Evolutionary conservation across 352 stramenopile species (phyloP), one percentile per base, ranked within the genome.

Genomic region (Phytophthora sojae): DNA sequence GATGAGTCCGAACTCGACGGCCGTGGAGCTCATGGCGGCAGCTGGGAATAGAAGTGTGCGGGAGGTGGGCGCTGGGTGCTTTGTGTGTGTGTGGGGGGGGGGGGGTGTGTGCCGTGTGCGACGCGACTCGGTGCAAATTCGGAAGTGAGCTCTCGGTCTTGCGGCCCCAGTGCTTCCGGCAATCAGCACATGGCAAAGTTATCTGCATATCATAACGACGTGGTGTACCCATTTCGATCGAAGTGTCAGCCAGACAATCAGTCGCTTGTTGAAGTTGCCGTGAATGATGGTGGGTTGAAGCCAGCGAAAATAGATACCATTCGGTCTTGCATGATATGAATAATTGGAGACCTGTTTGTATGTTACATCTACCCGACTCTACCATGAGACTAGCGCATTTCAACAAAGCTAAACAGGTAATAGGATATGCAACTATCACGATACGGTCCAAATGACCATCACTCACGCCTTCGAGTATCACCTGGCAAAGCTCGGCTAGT

Each of bases 1-100:
- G 73, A 89, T 82, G 53, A 89, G 67, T 12, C 78, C 81, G 57
- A 80, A 73, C 56, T 85, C 74, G 39, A 78, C 74, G 32, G 80
- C 80, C 0, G 75, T 83, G n/a, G 77, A 88, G 70, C 76, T 88
- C 58, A 73, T 73, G 44, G 42, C 45, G 30, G 52, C 9, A 8
- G 54, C 19, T 12, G 26, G 2, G 6, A 32, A 32, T 32, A 32
- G 29, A 17, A 15, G 4, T 44, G 35, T 44, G 35, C 0, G 11
- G 35, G 15, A 44, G 35, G 15, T 6, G 12, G 12, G 35, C 35
- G 35, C 35, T 44, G 35, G 35, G 4, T 15, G 12, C 11, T 17
- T 42, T 17, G 35, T 17, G 35, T 11, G 35, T 9, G 35, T 11
- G 14, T 0, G 21, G 21, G 21, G 21, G 21, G 21, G 21, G n/a